phyloP scores from a whole-genome alignment of 108 stramenopile genomes.

The Bacterosira constricta region DNA sequence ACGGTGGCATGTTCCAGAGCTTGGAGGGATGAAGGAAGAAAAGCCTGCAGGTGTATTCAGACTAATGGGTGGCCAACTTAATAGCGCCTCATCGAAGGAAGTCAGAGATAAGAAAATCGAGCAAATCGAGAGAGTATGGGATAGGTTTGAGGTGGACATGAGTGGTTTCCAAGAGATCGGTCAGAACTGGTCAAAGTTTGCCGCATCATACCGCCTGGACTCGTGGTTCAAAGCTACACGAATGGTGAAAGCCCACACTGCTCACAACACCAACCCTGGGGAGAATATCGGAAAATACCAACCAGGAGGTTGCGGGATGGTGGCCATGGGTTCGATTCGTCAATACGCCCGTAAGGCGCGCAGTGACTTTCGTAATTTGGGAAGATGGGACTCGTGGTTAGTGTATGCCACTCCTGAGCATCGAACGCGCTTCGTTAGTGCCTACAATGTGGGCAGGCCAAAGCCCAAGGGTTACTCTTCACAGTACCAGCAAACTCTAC shows the following conservation, averaged over 20 bases:
- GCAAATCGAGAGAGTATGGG: neutral
- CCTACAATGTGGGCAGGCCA: neutral
- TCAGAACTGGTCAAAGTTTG: neutral
- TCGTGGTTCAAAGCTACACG: neutral
- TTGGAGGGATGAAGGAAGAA: neutral
- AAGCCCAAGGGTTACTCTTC: neutral
- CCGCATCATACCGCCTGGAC: neutral
- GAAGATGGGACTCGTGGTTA: neutral
- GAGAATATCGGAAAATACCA: neutral
- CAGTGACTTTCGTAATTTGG: neutral
- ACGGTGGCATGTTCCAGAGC: neutral
- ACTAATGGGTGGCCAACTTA: neutral
- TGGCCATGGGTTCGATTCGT: no score
- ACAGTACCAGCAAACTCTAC: neutral
- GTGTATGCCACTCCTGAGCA: neutral
- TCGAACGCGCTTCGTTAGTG: neutral
- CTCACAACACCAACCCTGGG: neutral
- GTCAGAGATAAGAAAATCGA: neutral
- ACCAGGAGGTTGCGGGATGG: no score
- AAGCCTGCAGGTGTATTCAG: neutral
- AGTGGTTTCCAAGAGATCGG: neutral
- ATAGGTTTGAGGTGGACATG: neutral
- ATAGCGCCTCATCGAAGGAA: neutral
- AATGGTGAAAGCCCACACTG: neutral
- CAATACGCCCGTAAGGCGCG: neutral